Conservation (phyloP, 768 basidiomycete genomes). For the Suillus lakei region DNA sequence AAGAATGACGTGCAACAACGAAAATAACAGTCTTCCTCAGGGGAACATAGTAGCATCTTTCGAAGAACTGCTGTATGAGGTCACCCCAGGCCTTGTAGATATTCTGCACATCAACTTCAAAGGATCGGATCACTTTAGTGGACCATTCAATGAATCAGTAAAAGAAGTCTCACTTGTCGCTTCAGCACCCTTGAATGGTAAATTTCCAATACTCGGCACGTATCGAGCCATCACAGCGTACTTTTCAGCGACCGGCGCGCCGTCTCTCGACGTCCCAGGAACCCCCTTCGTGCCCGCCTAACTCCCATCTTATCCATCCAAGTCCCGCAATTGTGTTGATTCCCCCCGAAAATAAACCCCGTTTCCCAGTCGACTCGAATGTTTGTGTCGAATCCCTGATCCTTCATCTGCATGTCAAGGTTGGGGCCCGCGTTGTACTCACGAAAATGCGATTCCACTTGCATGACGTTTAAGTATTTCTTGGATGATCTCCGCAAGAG, state of each 20-base stretch:
- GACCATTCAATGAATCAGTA: conserved; percentile 7
- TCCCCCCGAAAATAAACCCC: conserved; percentile 90
- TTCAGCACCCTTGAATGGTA: conserved; percentile 91
- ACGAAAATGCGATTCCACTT: conserved; percentile 87
- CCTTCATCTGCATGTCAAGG: conserved; percentile 96
- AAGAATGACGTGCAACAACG: not conserved
- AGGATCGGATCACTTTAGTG: conserved; percentile 13
- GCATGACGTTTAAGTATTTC: conserved; percentile 96
- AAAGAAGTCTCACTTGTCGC: conserved; percentile 64
- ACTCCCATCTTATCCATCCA: conserved; percentile 99
- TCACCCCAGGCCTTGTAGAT: conserved; percentile 90
- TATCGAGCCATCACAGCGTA: conserved; percentile 86
- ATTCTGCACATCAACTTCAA: conserved; percentile 68
- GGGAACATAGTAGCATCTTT: conserved; percentile 91
- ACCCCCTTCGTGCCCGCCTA: conserved; percentile 91
- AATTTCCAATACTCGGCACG: conserved; percentile 65
- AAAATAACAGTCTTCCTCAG: conserved; percentile 49
- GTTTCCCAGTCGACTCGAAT: conserved; percentile 96
- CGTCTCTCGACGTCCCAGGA: conserved; percentile 96
- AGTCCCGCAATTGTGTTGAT: conserved; percentile 83
- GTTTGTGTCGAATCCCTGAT: conserved; percentile 91
- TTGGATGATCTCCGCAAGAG: conserved; percentile 94
- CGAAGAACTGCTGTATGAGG: conserved; percentile 86
- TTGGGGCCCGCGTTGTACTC: conserved; percentile 97
- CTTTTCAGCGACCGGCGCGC: conserved; percentile 91